Conservation (phyloP, 1,284 basidiomycete species). For the Termitomyces sp. region DNA sequence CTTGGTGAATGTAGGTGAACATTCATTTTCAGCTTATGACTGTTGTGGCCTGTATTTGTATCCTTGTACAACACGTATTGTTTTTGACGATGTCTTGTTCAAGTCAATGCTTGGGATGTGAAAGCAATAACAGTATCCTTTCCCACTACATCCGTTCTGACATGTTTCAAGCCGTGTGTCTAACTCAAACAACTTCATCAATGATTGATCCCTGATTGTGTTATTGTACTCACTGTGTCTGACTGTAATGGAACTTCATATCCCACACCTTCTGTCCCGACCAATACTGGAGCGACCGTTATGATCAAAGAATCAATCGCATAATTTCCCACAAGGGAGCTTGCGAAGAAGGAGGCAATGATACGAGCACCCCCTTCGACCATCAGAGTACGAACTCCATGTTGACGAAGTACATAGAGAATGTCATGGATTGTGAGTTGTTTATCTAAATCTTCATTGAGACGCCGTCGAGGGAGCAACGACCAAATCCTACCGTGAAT, state of each 20-base stretch:
- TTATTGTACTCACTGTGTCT: slow-evolving; percentile 3
- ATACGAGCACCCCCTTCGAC: slow-evolving; percentile 90
- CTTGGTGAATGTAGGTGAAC: not conserved
- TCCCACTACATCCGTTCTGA: slow-evolving; percentile 12
- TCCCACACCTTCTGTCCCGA: slow-evolving; percentile 70
- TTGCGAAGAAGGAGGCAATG: slow-evolving; percentile 71
- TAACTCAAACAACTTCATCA: slow-evolving; percentile 4
- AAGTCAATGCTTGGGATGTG: not conserved
- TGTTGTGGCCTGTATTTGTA: slow-evolving; percentile 5
- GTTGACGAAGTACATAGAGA: slow-evolving; percentile 44
- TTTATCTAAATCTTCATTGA: slow-evolving; percentile 1
- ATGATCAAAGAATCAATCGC: slow-evolving; percentile 73
- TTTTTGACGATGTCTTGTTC: not conserved
- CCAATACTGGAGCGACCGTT: slow-evolving; percentile 78
- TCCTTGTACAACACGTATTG: not conserved
- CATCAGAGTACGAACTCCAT: slow-evolving; percentile 78
- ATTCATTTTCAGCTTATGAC: not conserved
- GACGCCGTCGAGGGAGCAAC: not conserved
- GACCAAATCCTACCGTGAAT: slow-evolving; percentile 16
- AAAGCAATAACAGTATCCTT: slow-evolving; percentile 11
- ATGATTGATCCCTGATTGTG: not conserved
- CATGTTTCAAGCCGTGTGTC: slow-evolving; percentile 5
- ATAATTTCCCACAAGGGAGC: slow-evolving; percentile 18
- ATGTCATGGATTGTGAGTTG: slow-evolving; percentile 46
- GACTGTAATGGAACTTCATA: slow-evolving; percentile 31